Base-by-base conservation (phyloP, 495 filamentous ascomycete species). In the Delitschia confertaspora region DNA sequence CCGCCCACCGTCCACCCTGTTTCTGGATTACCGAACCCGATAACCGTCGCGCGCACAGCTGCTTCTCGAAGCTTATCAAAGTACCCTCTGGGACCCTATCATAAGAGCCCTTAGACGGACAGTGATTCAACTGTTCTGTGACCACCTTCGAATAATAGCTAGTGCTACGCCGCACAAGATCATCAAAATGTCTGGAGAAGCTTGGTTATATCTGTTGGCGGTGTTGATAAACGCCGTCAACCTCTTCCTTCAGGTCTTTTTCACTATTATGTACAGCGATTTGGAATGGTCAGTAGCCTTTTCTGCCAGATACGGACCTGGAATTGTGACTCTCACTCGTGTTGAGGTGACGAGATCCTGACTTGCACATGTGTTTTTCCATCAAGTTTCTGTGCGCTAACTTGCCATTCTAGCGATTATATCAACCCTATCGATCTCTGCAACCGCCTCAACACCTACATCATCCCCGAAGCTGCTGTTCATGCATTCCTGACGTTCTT, bases 181-280 rank as follows among this genome's bases (percentile, higher is more conserved):
- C 38, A 11, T 66, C 71, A 93, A 69, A 49, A 98, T 98, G 89
- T 95, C 89, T 56, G 89, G 89, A 61, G 89, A 98, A 79, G 91
- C 89, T 69, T 98, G 89, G 93, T 75, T 99, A 63, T 99, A 93
- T 73, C 82, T 99, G 56, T 74, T 99, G 66, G 82, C 91, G 68
- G 93, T 99, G 67, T 76, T 99, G 63, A 91, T 99, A 71, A 99
- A 99, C 74, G 93, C 93, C 69, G 91, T 96, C 78, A 99, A 99
- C 75, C 77, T 99, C 54, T 99, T 99, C 68, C 77, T 99, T 37
- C 93, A 99, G 69, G 93, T 99, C 44, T 99, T 99, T 74, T 99
- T 99, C 74, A 99, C 93, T 29, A 99, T 99, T 56, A 99, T 99
- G 93, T 99, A 95, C 69, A 93, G 85, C 66, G 88, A 95, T 76